These are phyloP conservation scores for Athelia sp. DNA, from an alignment of 1,284 basidiomycete genomes.

Conservation along the genomic window DNA sequence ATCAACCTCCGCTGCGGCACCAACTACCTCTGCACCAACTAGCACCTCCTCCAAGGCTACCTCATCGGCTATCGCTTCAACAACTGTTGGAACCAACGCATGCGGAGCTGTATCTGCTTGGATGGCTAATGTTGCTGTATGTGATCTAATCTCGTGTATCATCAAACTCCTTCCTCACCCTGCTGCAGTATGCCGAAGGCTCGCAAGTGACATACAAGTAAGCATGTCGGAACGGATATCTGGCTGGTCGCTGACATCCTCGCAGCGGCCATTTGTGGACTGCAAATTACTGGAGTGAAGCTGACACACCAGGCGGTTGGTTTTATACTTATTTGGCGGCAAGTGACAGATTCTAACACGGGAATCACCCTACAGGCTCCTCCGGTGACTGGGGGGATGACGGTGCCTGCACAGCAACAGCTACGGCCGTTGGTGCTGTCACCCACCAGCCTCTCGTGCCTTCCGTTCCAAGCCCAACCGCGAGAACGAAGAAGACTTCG, in stretches of 20 bases:
- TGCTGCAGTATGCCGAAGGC: slow-evolving; percentile 39
- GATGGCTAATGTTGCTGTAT: slow-evolving; percentile 37
- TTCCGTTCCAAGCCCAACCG: no score
- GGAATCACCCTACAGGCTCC: slow-evolving; percentile 11
- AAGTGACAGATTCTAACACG: neutral
- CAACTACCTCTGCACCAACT: slow-evolving; percentile 16
- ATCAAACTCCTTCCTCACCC: neutral
- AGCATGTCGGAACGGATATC: slow-evolving; percentile 1
- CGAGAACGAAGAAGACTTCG: neutral
- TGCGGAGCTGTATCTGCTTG: slow-evolving; percentile 47
- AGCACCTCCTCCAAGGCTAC: slow-evolving; percentile 4
- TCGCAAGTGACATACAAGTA: slow-evolving; percentile 36
- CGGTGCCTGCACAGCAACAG: slow-evolving; percentile 24
- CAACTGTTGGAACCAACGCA: slow-evolving; percentile 26
- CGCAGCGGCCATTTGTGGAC: slow-evolving; percentile 46
- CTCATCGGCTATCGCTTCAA: slow-evolving; percentile 14
- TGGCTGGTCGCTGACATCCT: neutral
- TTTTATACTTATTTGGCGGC: no score
- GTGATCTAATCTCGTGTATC: slow-evolving; percentile 14
- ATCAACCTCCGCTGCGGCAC: slow-evolving; percentile 2
- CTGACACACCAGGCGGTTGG: slow-evolving; percentile 39
- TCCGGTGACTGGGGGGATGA: slow-evolving; percentile 35
- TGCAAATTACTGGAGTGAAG: slow-evolving; percentile 53
- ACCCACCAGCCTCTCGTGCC: neutral
- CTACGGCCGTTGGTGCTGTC: neutral